phyloP scores from a whole-genome alignment of 805 yeast genomes.

The Ogataea pilisensis region DNA sequence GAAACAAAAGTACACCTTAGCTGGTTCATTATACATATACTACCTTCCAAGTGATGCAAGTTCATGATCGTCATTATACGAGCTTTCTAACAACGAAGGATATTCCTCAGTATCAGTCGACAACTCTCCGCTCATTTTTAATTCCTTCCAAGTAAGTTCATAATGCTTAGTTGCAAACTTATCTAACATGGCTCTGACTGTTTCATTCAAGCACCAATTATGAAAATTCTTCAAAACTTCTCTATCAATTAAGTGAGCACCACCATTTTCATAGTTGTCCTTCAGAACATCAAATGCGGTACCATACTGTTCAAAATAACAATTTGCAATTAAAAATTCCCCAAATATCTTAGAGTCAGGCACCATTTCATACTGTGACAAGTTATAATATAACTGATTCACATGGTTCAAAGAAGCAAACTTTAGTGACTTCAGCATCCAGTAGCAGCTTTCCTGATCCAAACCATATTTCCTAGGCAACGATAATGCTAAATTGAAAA shows the following conservation, averaged over 20 bases:
- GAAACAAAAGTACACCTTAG: too few relatives aligned
- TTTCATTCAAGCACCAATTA: constrained; percentile 39
- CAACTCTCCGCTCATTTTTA: constrained; percentile 31
- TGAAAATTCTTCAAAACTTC: constrained; percentile 45
- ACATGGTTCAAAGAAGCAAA: constrained; percentile 51
- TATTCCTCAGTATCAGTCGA: constrained; percentile 26
- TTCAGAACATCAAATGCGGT: constrained; percentile 51
- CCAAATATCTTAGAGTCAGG: constrained; percentile 51
- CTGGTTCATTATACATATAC: too few relatives aligned
- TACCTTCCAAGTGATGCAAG: neutral
- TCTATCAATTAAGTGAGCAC: constrained; percentile 34
- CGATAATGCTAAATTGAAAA: constrained; percentile 55
- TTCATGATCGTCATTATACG: constrained; percentile 14
- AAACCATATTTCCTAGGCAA: constrained; percentile 49
- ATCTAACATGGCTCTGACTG: constrained; percentile 33
- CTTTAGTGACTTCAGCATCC: constrained; percentile 63
- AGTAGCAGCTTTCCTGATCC: constrained; percentile 59
- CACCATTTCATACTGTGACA: constrained; percentile 47
- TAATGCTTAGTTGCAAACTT: constrained; percentile 37
- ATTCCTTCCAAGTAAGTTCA: constrained; percentile 35
- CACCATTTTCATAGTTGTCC: constrained; percentile 44
- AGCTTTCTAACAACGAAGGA: constrained; percentile 28
- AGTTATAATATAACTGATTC: constrained; percentile 55
- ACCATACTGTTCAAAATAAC: constrained; percentile 56
- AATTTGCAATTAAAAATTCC: constrained; percentile 66